A percentile compares a stretch with the other conserved stretches of the same genome.
Evolutionary conservation across 148 eudicot genomes (phyloP).

Genomic region (Vaccinium corymbosum): DNA sequence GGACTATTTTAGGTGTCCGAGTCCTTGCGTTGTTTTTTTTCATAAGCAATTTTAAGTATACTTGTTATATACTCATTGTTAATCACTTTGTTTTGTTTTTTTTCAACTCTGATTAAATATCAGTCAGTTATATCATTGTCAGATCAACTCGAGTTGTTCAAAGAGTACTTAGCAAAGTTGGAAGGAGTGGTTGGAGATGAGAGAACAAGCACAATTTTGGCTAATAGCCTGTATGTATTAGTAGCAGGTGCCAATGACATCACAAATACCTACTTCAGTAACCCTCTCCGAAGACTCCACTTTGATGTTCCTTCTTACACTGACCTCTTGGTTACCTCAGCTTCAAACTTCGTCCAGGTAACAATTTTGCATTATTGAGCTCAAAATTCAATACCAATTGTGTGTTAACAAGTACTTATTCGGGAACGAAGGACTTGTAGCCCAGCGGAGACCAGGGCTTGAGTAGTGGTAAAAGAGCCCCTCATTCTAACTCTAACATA

Average conservation of each 20-base stretch:
- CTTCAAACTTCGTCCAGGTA: conserved; percentile 52
- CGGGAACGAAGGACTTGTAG: too few species aligned
- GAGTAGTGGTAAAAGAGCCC: too few species aligned
- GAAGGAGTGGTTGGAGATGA: conserved; percentile 44
- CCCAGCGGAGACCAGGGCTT: too few species aligned
- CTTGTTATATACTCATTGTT: not conserved
- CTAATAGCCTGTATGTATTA: conserved; percentile 34
- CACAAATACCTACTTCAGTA: conserved; percentile 47
- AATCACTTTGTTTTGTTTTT: not conserved
- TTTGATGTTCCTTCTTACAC: conserved; percentile 40
- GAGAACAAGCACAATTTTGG: conserved; percentile 24
- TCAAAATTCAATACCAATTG: not conserved
- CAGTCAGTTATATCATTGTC: conserved; percentile 44
- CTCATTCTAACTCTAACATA: too few species aligned
- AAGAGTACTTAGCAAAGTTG: conserved; percentile 49
- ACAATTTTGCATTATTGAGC: not conserved
- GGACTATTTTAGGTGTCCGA: not conserved
- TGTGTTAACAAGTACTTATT: not conserved
- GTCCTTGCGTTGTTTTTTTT: not conserved
- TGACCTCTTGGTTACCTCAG: conserved; percentile 42
- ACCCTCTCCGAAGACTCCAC: conserved; percentile 22
- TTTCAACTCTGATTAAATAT: not conserved
- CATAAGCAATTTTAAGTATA: not conserved
- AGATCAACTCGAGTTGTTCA: conserved; percentile 46
- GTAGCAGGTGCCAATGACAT: conserved; percentile 59